These are phyloP conservation scores for Suillus subaureus DNA, from an alignment of 768 basidiomycete species.

Conservation along the genomic window DNA sequence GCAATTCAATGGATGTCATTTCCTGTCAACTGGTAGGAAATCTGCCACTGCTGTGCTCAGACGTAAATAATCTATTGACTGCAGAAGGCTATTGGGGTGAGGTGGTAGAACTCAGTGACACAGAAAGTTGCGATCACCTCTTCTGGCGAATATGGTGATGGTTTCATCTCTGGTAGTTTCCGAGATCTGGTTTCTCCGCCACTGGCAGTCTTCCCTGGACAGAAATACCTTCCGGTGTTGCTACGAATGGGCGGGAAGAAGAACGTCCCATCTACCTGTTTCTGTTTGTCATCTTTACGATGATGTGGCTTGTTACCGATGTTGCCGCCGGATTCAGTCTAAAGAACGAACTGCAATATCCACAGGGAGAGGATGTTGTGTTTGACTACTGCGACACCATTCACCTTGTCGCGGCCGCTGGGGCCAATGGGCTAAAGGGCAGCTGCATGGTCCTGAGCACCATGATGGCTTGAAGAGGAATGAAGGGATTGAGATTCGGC, in stretches of 20 bases:
- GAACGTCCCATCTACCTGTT: constrained; percentile 3
- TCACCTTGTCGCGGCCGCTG: constrained; percentile 3
- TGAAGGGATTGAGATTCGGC: neutral
- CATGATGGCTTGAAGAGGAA: constrained; percentile 1
- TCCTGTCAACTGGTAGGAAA: neutral
- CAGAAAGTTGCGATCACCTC: neutral
- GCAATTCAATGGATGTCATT: neutral
- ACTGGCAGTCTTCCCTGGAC: neutral
- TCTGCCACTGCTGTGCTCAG: neutral
- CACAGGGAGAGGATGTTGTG: neutral
- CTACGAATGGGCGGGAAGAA: constrained; percentile 2
- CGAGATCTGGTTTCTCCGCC: constrained; percentile 4
- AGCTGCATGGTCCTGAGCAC: neutral
- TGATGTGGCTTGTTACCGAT: neutral
- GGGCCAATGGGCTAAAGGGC: neutral
- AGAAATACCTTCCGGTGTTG: constrained; percentile 4
- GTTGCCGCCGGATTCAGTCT: constrained; percentile 2
- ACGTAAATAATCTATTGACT: neutral
- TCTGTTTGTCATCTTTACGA: neutral
- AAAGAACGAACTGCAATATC: neutral
- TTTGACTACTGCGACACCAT: constrained; percentile 1
- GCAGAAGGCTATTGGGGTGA: neutral
- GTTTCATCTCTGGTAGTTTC: neutral
- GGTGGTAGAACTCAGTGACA: neutral
- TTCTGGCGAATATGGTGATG: neutral